phyloP scores from a whole-genome alignment of 192 early-diverging fungal species.

The Coemansia sp. region DNA sequence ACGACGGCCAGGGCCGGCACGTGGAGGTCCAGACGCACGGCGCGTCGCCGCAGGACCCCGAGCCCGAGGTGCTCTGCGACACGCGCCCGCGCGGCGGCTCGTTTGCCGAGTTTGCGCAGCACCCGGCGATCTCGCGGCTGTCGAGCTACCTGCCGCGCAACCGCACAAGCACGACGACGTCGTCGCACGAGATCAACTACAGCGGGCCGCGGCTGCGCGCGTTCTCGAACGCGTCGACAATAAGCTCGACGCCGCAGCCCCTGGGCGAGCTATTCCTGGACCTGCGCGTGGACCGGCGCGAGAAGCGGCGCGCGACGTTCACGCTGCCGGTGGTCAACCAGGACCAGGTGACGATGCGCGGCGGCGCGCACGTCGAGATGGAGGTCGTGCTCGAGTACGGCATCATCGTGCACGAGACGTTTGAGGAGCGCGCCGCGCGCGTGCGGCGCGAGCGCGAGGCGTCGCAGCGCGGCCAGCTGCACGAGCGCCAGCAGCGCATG shows the following conservation, averaged over 20 bases:
- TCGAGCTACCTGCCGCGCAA: conserved; percentile 41
- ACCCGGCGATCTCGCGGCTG: conserved; percentile 31
- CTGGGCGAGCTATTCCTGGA: conserved; percentile 55
- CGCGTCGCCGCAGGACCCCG: neutral
- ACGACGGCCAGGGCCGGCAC: conserved; percentile 25
- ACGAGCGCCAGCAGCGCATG: conserved; percentile 14
- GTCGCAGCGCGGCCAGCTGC: conserved; percentile 14
- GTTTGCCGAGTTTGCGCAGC: conserved; percentile 14
- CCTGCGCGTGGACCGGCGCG: conserved; percentile 39
- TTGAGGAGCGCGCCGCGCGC: conserved; percentile 17
- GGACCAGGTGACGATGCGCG: conserved; percentile 49
- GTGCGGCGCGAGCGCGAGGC: conserved; percentile 16
- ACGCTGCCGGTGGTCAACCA: conserved; percentile 46
- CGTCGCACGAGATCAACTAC: conserved; percentile 40
- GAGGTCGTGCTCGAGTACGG: conserved; percentile 52
- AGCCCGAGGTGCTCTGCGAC: neutral
- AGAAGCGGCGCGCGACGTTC: conserved; percentile 46
- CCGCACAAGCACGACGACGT: conserved; percentile 34
- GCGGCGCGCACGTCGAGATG: conserved; percentile 52
- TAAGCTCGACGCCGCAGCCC: conserved; percentile 37
- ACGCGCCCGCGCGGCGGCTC: conserved; percentile 2
- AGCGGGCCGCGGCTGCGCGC: conserved; percentile 40
- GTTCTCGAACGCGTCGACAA: conserved; percentile 41
- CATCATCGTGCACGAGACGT: conserved; percentile 49
- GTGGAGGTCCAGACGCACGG: conserved; percentile 38